Base-by-base conservation (phyloP, 192 early-diverging fungal genomes). In the Coemansia sp. region DNA sequence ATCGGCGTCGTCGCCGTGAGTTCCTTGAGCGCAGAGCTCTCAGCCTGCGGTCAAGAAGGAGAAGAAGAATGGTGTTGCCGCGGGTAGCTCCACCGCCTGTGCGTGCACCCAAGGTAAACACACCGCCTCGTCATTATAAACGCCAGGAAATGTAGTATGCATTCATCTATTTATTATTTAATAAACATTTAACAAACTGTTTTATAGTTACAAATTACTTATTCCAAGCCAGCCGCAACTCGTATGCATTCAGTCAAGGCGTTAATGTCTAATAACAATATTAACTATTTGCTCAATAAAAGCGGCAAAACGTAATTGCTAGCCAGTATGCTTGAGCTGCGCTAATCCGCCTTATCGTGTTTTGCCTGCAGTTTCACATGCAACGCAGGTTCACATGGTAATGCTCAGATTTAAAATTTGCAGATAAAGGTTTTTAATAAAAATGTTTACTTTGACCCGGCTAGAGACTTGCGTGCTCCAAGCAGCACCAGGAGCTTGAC, bases 201-300 rank as follows among this genome's bases (percentile, higher is more conserved):
- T 35, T 35, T 35, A 35, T 35, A 35, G 31, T 35, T 35, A 35
- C 31, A 35, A 35, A 8, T 35, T 35, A 35, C 31, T 8, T 35
- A 35, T 35, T 8, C 31, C 31, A 35, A 35, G 31, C 5, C 31
- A 4, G 6, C 0, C 31, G 96, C 85, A 93, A 95, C 70, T 87
- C 96, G 10, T 87, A 91, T 93, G 6, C 87, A 98, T 77, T 85
- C 85, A 10, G 87, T 98, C 63, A 92, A 96, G 80, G 90, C 96
- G 2, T 77, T 98, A 54, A 92, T 96, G 70, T 83, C 82, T 25
- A 90, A 91, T 85, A 93, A 95, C 27, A 92, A 93, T 75, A 77
- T 94, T 61, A 91, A 45, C 87, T 90, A 19, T 91, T 89, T 76
- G 89, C 91, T 4, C 83, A 87, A 55, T 82, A 82, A 43, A 91